phyloP scores from a whole-genome alignment of 2,329 filamentous ascomycete genomes.

The Alternaria alternata region DNA sequence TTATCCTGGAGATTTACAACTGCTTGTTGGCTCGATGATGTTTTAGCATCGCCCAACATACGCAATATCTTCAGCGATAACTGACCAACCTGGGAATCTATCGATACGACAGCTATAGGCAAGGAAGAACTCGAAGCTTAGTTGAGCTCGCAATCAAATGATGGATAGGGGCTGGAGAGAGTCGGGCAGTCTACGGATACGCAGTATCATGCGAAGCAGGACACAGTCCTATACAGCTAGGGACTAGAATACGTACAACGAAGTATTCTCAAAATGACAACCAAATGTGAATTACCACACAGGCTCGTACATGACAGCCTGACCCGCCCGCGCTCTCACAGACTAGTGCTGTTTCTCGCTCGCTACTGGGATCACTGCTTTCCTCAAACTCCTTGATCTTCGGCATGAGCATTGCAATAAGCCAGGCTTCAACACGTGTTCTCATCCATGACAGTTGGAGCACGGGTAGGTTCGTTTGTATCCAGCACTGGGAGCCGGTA shows the following conservation, averaged over 20 bases:
- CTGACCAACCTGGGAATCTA: neutral
- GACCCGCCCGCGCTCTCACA: neutral
- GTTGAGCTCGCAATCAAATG: neutral
- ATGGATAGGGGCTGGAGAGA: neutral
- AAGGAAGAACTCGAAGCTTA: neutral
- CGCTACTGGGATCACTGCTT: neutral
- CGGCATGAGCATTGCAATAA: neutral
- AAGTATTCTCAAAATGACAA: neutral
- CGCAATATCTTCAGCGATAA: neutral
- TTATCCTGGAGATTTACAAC: neutral
- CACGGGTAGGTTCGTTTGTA: neutral
- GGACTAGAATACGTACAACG: neutral
- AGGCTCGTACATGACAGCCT: neutral
- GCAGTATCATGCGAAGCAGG: neutral
- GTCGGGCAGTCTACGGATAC: neutral
- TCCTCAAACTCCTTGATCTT: neutral
- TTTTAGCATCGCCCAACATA: slow-evolving; percentile 3
- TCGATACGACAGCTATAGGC: neutral
- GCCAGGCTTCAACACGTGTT: neutral
- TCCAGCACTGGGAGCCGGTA: neutral
- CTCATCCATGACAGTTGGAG: neutral
- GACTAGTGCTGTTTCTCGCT: neutral
- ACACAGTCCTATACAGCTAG: slow-evolving; percentile 1
- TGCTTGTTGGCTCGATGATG: slow-evolving; percentile 5
- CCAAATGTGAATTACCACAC: neutral